Evolutionary conservation across 1,284 basidiomycete genomes (phyloP), one percentile per base, ranked within the genome.

Genomic region (Cutaneotrichosporon spelunceum): DNA sequence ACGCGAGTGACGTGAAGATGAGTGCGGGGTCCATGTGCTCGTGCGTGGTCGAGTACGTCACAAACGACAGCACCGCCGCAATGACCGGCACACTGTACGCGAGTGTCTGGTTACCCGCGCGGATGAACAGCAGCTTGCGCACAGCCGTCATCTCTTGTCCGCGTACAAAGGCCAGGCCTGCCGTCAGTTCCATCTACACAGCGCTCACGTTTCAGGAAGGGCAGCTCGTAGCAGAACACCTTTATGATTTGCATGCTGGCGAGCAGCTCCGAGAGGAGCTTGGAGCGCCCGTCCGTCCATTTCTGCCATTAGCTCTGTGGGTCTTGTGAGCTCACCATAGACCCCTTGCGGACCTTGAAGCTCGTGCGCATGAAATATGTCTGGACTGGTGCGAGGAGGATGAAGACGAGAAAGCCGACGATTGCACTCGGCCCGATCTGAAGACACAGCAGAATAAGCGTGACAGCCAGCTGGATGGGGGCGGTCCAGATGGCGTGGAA

Each of bases 281-380:
- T 90, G 6, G 89, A 87, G 16, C 92, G 84, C 68, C 88, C 88
- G 72, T 97, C 94, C 0, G 89, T 91, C 82, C 84, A 90, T 59
- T 82, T 82, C 74, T 74, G 57, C 2, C 14, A 21, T 48, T 70
- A 61, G 77, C 76, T 1, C 70, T 39, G 50, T 27, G 11, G 2
- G 3, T 3, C 23, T 11, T 3, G 26, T n/a, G n/a, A n/a, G 44
- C 71, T 57, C 45, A 73, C 74, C 80, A 87, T 85, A 0, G 85
- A 85, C 47, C 78, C 79, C 65, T 84, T 82, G 13, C 89, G 83
- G 55, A 86, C 80, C 24, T 72, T 76, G 72, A 88, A 87, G 74
- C 88, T 85, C 58, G 82, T 78, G 48, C 84, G 83, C 87, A 91
- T 91, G 14, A 87, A 83, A 34, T 83, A 81, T 56, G 86, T 83